These are phyloP conservation scores for Uncinocarpus reesii DNA, from an alignment of 2,329 filamentous ascomycete genomes.

Conservation along the genomic window DNA sequence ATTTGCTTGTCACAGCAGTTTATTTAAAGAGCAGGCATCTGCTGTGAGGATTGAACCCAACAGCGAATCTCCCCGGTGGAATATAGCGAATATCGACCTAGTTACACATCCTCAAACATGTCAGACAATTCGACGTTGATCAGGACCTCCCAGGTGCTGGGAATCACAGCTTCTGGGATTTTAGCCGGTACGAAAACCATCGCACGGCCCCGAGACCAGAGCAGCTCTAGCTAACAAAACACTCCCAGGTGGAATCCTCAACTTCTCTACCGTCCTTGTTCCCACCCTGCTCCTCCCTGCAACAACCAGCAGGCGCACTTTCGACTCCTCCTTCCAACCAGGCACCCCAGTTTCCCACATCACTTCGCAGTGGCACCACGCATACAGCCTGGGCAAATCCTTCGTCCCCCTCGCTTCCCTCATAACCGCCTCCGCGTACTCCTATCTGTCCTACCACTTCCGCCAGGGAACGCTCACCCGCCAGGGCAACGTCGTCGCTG, in stretches of 20 bases:
- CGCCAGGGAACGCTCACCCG: constrained; percentile 12
- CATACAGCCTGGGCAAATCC: constrained; percentile 43
- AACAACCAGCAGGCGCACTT: constrained; percentile 12
- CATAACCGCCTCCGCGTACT: constrained; percentile 44
- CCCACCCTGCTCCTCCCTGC: constrained; percentile 15
- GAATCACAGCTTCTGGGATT: constrained; percentile 14
- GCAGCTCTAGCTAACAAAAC: background rate
- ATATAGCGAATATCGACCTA: too few species aligned
- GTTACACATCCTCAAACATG: constrained; percentile 7
- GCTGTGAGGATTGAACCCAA: too few species aligned
- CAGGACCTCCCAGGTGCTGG: constrained; percentile 14
- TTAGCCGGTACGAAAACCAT: constrained; percentile 11
- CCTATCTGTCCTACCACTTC: constrained; percentile 28
- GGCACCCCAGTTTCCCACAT: constrained; percentile 20
- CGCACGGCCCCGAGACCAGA: background rate
- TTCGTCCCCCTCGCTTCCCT: constrained; percentile 44
- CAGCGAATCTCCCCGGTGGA: too few species aligned
- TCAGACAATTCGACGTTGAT: constrained; percentile 9
- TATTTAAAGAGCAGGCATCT: background rate
- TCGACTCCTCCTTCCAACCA: constrained; percentile 14
- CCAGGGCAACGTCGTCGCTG: constrained; percentile 14
- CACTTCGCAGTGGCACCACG: constrained; percentile 24
- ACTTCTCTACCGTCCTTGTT: constrained; percentile 13
- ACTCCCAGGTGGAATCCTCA: constrained; percentile 15
- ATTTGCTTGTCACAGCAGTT: too few species aligned